Conservation (phyloP, 2,329 filamentous ascomycete genomes). For the Xenoacremonium recifei region DNA sequence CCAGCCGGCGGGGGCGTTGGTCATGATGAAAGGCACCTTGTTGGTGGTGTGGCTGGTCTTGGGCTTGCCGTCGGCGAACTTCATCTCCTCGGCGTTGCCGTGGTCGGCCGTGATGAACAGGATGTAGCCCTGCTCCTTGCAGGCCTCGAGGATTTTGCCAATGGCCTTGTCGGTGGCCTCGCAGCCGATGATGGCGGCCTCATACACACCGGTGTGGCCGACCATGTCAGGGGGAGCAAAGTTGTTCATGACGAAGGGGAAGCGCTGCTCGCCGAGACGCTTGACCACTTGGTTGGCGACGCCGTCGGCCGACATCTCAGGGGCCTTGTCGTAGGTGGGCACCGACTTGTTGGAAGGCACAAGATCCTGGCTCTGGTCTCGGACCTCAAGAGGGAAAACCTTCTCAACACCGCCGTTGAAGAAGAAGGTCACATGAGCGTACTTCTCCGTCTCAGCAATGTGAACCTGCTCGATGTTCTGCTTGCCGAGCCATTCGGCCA, state of each 20-base stretch:
- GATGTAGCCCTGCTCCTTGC: conserved; percentile 89
- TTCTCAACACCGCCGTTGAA: conserved; percentile 99
- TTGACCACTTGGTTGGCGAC: conserved; percentile 90
- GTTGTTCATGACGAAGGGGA: conserved; percentile 99
- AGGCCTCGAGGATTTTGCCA: conserved; percentile 85
- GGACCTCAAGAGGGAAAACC: conserved; percentile 85
- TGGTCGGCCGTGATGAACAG: conserved; percentile 97
- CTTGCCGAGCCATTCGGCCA: conserved; percentile 93
- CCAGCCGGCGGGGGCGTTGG: conserved; percentile 89
- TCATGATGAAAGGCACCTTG: conserved; percentile 97
- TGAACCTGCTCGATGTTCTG: conserved; percentile 91
- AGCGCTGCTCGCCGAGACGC: conserved; percentile 79
- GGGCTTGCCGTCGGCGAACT: conserved; percentile 90
- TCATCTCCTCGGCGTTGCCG: conserved; percentile 99
- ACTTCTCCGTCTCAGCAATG: conserved; percentile 98
- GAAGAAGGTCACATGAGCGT: conserved; percentile 99
- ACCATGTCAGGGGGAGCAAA: conserved; percentile 99
- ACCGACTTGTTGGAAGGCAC: conserved; percentile 89
- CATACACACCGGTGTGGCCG: conserved; percentile 95
- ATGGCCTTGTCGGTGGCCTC: conserved; percentile 92
- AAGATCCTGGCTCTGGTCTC: conserved; percentile 75
- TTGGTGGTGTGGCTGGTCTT: conserved; percentile 99
- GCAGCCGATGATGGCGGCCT: conserved; percentile 84
- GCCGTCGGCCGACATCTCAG: conserved; percentile 90
- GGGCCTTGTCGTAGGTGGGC: conserved; percentile 90